A percentile compares a stretch with the other conserved stretches of the same genome.
These are phyloP conservation scores for Aquilaria agallochum DNA, from an alignment of 441 rosid genomes.

Conservation along the genomic window DNA sequence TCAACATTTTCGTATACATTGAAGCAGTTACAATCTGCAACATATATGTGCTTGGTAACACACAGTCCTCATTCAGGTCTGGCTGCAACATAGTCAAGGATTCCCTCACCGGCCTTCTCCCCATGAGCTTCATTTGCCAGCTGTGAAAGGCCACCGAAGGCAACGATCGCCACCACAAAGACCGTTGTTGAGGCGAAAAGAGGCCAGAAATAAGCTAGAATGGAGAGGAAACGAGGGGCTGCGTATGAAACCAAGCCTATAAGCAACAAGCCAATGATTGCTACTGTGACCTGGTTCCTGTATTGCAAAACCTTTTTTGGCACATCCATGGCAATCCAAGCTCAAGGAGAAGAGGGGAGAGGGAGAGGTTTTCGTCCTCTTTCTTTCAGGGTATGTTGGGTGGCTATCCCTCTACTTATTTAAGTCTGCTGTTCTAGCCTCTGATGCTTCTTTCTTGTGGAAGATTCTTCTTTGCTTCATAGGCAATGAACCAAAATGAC, in stretches of 20 bases:
- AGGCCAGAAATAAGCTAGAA: slow-evolving; percentile 74
- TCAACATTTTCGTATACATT: too few relatives aligned
- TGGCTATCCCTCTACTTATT: neutral
- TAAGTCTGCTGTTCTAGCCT: neutral
- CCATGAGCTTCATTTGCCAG: slow-evolving; percentile 29
- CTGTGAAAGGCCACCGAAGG: slow-evolving; percentile 54
- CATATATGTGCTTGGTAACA: neutral
- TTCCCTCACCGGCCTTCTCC: slow-evolving; percentile 35
- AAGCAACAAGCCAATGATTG: slow-evolving; percentile 21
- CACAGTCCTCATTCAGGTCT: slow-evolving; percentile 12
- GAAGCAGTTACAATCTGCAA: too few relatives aligned
- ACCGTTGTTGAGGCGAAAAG: slow-evolving; percentile 79
- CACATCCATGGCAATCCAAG: slow-evolving; percentile 36
- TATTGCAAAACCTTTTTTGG: slow-evolving; percentile 41
- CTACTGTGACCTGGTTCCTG: slow-evolving; percentile 39
- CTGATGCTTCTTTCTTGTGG: neutral
- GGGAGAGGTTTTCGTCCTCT: neutral
- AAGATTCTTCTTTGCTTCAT: neutral
- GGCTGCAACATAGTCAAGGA: slow-evolving; percentile 58
- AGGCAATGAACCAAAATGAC: neutral
- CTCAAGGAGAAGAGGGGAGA: neutral
- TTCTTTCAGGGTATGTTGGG: neutral
- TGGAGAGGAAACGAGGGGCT: slow-evolving; percentile 47
- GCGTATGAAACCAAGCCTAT: slow-evolving; percentile 33
- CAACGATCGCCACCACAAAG: slow-evolving; percentile 39